These are phyloP conservation scores for Barbatosphaeria neglecta DNA, from an alignment of 495 filamentous ascomycete species.

Conservation along the genomic window DNA sequence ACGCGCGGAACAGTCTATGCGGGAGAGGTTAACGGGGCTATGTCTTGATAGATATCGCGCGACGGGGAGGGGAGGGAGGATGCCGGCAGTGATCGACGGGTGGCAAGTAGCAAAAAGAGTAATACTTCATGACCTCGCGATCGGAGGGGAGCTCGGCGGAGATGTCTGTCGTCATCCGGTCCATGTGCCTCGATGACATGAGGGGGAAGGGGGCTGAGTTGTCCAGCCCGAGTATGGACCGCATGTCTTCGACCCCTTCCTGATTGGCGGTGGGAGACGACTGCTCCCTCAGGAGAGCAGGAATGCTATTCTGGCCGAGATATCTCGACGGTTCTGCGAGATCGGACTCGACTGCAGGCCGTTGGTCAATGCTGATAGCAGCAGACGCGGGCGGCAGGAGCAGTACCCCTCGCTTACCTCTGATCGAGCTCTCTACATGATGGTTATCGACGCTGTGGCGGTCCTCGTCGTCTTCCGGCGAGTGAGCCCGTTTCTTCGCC, in stretches of 20 bases:
- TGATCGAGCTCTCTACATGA: slow-evolving; percentile 25
- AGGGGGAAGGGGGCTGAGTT: slow-evolving; percentile 80
- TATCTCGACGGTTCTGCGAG: slow-evolving; percentile 52
- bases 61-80: too few species aligned
- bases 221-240: slow-evolving; percentile 71
- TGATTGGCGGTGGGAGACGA: slow-evolving; percentile 32
- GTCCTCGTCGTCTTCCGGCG: slow-evolving; percentile 26
- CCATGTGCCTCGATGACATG: slow-evolving; percentile 60
- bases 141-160: slow-evolving; percentile 52
- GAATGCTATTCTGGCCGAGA: slow-evolving; percentile 54
- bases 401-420: slow-evolving; percentile 14
- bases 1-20: slow-evolving; percentile 55
- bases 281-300: slow-evolving; percentile 54
- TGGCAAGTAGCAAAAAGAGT: slow-evolving; percentile 1
- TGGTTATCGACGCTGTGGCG: slow-evolving; percentile 28
- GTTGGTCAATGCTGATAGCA: slow-evolving; percentile 1
- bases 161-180: slow-evolving; percentile 60
- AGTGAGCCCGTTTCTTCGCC: slow-evolving; percentile 33
- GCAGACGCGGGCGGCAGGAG: slow-evolving; percentile 1
- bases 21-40: not conserved
- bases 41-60: not conserved
- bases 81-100: not conserved
- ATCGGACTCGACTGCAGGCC: slow-evolving; percentile 39
- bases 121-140: slow-evolving; percentile 46
- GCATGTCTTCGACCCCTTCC: slow-evolving; percentile 48